Evolutionary conservation across 2,329 filamentous ascomycete species (phyloP), one percentile per base, ranked within the genome.

Genomic region (Dothidotthia symphoricarpi): DNA sequence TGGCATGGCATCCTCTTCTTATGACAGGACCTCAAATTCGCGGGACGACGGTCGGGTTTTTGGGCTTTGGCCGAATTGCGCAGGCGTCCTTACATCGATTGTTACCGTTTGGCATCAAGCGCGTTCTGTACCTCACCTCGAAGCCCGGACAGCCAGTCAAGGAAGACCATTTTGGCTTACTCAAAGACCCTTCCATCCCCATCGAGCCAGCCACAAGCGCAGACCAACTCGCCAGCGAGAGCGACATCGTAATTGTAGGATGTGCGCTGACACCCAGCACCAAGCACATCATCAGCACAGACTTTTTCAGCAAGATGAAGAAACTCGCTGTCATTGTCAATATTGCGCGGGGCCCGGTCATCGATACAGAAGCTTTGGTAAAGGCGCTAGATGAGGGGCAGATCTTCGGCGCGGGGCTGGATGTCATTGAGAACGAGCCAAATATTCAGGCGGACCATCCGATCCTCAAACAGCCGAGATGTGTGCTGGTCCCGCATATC

Each of bases 401-500:
- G 24, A 71, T 81, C 5, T 73, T 70, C 15, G 72, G 74, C 1
- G 75, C 72, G 0, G 77, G 76, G 0, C 50, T 81, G 12, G 77
- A 80, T 43, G 77, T 80, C 5, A 79, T 73, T 39, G 76, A 80
- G 55, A 66, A 70, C 26, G 77, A 81, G 57, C 75, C 73, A 27
- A 73, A 69, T 33, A 69, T 74, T 31, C 41, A 45, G n/a, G 50
- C 46, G 7, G 68, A 80, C 43, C 66, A 70, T 6, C 76, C 74
- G 0, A 60, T 75, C 22, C 44, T 77, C 31, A 69, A 68, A 26
- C 65, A 76, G 39, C 64, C 67, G 39, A 70, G 74, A 31, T 70
- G 68, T 24, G 75, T 81, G 49, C 55, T 81, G 41, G 59, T 80
- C 35, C 78, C 78, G 30, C 78, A 81, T 51, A 76, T 81, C 48